phyloP scores from a whole-genome alignment of 768 basidiomycete species.

The Vararia minispora region DNA sequence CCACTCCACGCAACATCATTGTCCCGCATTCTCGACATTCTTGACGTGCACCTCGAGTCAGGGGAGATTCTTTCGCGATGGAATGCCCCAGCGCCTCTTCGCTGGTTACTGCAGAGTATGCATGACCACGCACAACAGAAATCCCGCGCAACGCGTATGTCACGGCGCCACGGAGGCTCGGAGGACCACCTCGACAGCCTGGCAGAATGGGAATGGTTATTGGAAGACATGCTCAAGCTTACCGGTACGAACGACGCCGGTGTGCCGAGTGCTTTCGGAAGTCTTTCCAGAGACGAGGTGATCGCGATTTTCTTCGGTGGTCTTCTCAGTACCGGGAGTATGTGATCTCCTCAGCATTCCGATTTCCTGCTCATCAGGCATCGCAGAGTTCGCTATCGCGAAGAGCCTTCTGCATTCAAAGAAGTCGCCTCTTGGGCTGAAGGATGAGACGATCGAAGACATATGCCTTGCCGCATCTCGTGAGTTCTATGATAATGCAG shows the following conservation, averaged over 20 bases:
- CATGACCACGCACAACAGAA: conserved; percentile 58
- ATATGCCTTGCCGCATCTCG: conserved; percentile 72
- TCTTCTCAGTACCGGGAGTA: conserved; percentile 77
- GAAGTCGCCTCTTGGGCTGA: conserved; percentile 36
- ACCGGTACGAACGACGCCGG: conserved; percentile 50
- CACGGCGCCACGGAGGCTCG: conserved; percentile 49
- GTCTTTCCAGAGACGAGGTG: conserved; percentile 60
- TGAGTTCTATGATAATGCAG: conserved; percentile 94
- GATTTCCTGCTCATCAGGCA: conserved; percentile 11
- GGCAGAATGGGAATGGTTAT: conserved; percentile 78
- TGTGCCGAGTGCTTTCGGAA: conserved; percentile 69
- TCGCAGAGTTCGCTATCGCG: conserved; percentile 56
- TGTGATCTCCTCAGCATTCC: conserved; percentile 26
- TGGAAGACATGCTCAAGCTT: conserved; percentile 86
- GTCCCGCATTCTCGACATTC: conserved; percentile 76
- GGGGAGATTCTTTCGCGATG: conserved; percentile 88
- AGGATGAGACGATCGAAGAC: conserved; percentile 47
- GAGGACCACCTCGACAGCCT: conserved; percentile 42
- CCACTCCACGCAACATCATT: conserved; percentile 65
- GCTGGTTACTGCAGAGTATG: conserved; percentile 85
- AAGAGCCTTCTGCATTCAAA: conserved; percentile 44
- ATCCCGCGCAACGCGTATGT: conserved; percentile 81
- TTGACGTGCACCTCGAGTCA: conserved; percentile 90
- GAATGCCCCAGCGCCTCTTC: conserved; percentile 70
- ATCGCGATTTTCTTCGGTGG: conserved; percentile 80